Conservation (phyloP, 2,329 filamentous ascomycete genomes). For the Beauveria pseudobassiana region DNA sequence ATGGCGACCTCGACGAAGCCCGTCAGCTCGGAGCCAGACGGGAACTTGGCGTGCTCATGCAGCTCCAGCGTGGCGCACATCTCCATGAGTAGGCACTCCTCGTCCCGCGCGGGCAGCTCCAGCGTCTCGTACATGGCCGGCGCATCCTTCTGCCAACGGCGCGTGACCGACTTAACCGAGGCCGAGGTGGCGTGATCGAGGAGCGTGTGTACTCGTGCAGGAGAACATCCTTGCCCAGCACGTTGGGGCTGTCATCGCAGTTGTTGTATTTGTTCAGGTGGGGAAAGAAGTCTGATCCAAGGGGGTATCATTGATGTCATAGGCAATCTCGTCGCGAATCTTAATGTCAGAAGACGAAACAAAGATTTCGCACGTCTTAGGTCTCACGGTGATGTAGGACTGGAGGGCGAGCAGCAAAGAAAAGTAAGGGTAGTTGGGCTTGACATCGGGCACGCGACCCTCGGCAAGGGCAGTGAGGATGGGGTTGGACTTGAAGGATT, state of each 20-base stretch:
- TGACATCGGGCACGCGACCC: constrained; percentile 47
- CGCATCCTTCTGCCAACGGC: constrained; percentile 52
- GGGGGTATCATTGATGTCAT: constrained; percentile 34
- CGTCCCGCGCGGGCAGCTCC: constrained; percentile 38
- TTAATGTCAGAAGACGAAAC: constrained; percentile 46
- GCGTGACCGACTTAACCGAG: constrained; percentile 44
- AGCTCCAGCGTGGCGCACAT: constrained; percentile 55
- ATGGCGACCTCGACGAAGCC: constrained; percentile 53
- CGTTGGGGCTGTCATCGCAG: constrained; percentile 43
- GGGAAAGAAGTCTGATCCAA: constrained; percentile 45
- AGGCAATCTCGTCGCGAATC: constrained; percentile 41
- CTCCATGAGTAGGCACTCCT: constrained; percentile 51
- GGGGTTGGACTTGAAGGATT: constrained; percentile 57
- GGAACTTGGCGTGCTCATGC: constrained; percentile 49
- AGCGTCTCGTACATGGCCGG: constrained; percentile 48
- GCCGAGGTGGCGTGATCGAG: constrained; percentile 49
- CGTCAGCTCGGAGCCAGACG: constrained; percentile 51
- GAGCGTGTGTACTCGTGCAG: constrained; percentile 52
- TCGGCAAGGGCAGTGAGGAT: constrained; percentile 55
- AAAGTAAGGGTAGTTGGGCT: constrained; percentile 57
- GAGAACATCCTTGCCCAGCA: constrained; percentile 43
- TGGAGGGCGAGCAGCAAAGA: constrained; percentile 47
- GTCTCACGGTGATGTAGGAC: constrained; percentile 44
- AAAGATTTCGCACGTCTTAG: constrained; percentile 53
- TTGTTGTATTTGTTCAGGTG: constrained; percentile 48